phyloP scores from a whole-genome alignment of 768 basidiomycete species.

The Phaffia tasmanica region DNA sequence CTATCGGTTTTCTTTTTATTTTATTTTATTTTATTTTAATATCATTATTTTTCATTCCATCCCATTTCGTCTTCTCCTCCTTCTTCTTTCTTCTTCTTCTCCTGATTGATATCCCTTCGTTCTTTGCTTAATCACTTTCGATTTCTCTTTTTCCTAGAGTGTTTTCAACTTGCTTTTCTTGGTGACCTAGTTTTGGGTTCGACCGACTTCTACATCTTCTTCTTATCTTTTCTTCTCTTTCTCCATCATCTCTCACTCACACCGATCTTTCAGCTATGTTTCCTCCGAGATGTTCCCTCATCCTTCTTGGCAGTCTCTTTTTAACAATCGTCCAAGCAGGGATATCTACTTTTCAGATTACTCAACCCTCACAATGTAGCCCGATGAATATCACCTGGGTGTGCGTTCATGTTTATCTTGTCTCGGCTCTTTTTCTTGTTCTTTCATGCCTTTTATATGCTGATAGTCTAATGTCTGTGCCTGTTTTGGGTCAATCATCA shows the following conservation, averaged over 20 bases:
- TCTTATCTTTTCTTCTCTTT: too few relatives aligned
- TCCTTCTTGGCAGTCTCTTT: too few relatives aligned
- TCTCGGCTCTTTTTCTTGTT: background rate
- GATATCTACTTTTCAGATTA: slow-evolving; percentile 12
- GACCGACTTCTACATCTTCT: too few relatives aligned
- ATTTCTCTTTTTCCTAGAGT: background rate
- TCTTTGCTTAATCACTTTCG: background rate
- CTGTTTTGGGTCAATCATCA: background rate
- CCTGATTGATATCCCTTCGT: background rate
- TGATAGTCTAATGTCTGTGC: background rate
- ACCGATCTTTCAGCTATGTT: too few relatives aligned
- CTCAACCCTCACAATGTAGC: slow-evolving; percentile 11
- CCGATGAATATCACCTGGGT: slow-evolving; percentile 15
- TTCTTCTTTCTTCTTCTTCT: background rate
- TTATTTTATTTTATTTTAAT: too few relatives aligned
- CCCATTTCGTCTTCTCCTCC: background rate
- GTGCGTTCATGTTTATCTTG: background rate
- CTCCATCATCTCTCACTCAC: too few relatives aligned
- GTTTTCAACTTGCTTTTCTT: too few relatives aligned
- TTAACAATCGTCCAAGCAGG: background rate
- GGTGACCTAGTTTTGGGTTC: too few relatives aligned
- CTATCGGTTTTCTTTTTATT: too few relatives aligned
- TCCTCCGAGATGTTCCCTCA: too few relatives aligned
- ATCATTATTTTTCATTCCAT: too few relatives aligned
- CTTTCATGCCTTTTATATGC: background rate